Conservation (phyloP, 495 filamentous ascomycete species). For the Aspergillus indologenus region DNA sequence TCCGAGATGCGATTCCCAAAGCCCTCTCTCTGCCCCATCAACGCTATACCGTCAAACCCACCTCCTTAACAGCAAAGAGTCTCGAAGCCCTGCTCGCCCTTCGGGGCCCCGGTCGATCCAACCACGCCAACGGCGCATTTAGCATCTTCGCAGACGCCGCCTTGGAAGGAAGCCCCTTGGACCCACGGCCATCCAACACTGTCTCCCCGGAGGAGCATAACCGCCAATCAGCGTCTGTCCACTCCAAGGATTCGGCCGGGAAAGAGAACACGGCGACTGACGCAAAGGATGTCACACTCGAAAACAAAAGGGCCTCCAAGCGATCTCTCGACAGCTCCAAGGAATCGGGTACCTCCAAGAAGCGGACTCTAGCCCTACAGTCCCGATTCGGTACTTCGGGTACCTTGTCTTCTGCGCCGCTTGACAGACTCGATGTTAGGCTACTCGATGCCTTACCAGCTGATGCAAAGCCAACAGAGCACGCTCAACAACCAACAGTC, state of each 20-base stretch:
- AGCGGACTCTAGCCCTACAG: constrained; percentile 54
- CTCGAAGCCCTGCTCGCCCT: constrained; percentile 61
- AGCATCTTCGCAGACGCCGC: constrained; percentile 68
- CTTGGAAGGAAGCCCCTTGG: constrained; percentile 55
- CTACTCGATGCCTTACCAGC: constrained; percentile 28
- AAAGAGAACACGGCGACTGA: constrained; percentile 9
- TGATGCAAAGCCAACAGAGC: neutral
- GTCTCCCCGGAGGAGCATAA: constrained; percentile 43
- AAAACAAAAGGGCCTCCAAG: neutral
- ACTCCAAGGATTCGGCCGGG: constrained; percentile 25
- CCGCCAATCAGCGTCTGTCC: constrained; percentile 23
- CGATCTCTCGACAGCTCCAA: constrained; percentile 18
- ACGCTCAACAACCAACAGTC: constrained; percentile 35
- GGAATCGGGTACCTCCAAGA: constrained; percentile 52
- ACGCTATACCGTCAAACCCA: constrained; percentile 62
- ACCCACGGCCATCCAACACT: constrained; percentile 43
- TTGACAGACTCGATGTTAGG: constrained; percentile 34
- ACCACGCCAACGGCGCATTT: constrained; percentile 71
- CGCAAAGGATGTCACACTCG: neutral
- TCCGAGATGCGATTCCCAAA: constrained; percentile 72
- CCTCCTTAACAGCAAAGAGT: constrained; percentile 64
- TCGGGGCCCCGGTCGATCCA: constrained; percentile 63
- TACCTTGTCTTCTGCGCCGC: constrained; percentile 25
- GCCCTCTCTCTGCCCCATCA: constrained; percentile 69
- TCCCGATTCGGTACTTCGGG: constrained; percentile 45